Evolutionary conservation across 78 protist genomes (phyloP), one percentile per base, ranked within the genome.

Genomic region (Dictyostelium capitatum): DNA sequence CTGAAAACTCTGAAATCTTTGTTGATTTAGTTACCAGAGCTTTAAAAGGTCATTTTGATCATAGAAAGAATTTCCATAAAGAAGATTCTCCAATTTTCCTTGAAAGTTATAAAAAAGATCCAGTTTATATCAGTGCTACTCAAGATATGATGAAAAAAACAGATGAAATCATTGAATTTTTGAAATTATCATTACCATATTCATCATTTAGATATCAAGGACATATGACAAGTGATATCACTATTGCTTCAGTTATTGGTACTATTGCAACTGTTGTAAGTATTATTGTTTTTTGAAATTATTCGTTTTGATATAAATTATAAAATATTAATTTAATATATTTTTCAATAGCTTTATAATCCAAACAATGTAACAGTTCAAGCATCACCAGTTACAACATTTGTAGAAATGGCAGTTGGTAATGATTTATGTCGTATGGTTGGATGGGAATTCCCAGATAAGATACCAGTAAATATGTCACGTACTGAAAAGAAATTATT

Each of bases 281-380:
- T 67, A 65, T 19, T n/a, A 9, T 54, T 53, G 12, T 53, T 53
- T 53, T 4, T 14, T 53, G 1, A 15, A 15, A 53, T 15, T 53
- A 53, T 54, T 54, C 20, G 5, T 53, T 4, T 53, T 51, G 0
- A 12, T 9, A 51, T 6, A 14, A 51, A 14, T 51, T 51, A 51
- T 14, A 51, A 51, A 51, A 51, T 14, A 2, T 51, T 14, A 51
- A 2, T 6, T 14, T 14, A 51, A 51, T 14, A 51, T 14, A 51
- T 14, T 14, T 14, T 8, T 14, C 9, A 8, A 51, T 54, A 57
- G 70, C 69, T 82, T 8, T 82, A 82, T 28, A 82, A 82, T 46
- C 75, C 90, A 28, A 82, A 82, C 25, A 82, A 82, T 69, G 90
- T 82, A 4, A 82, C 90, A 15, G 43, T 82, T 6, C 90, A 82